Percentiles rank a stretch among this genome's conserved stretches.
Evolutionary conservation across 1,284 basidiomycete genomes (phyloP).

Genomic region (Tremellales sp.): DNA sequence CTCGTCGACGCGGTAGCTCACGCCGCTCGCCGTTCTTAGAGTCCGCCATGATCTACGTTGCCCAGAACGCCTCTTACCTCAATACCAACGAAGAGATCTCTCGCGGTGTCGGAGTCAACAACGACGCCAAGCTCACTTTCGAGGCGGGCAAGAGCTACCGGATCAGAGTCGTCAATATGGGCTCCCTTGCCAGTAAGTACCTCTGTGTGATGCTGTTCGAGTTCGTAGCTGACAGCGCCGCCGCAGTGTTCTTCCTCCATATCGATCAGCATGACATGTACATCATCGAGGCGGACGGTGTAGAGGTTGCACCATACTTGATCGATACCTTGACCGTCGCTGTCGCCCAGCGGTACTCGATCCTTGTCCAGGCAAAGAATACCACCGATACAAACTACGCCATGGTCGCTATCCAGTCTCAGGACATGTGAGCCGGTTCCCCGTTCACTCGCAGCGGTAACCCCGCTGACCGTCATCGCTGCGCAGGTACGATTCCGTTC

Average conservation of each 20-base stretch:
- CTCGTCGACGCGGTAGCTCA: neutral
- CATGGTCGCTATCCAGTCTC: conserved; percentile 84
- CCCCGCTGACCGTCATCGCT: conserved; percentile 28
- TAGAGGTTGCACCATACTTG: conserved; percentile 68
- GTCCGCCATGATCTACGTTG: conserved; percentile 75
- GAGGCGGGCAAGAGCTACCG: conserved; percentile 68
- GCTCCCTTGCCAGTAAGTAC: conserved; percentile 46
- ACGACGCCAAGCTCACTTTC: conserved; percentile 81
- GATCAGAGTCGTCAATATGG: conserved; percentile 72
- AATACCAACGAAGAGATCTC: conserved; percentile 42
- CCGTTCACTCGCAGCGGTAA: neutral
- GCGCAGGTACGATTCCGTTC: conserved; percentile 78
- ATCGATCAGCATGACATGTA: conserved; percentile 89
- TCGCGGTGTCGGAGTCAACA: conserved; percentile 62
- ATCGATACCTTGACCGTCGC: conserved; percentile 68
- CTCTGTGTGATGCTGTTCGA: neutral
- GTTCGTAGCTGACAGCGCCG: neutral
- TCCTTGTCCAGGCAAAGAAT: conserved; percentile 84
- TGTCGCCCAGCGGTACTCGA: conserved; percentile 89
- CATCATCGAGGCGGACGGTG: conserved; percentile 84
- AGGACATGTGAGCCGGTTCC: conserved; percentile 49
- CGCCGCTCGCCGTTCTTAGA: conserved; percentile 52
- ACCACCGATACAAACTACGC: conserved; percentile 78
- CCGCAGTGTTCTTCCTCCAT: conserved; percentile 69
- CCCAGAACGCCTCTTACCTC: conserved; percentile 66